phyloP scores from a whole-genome alignment of 2,329 filamentous ascomycete species.

The Zasmidium citrigriseum region DNA sequence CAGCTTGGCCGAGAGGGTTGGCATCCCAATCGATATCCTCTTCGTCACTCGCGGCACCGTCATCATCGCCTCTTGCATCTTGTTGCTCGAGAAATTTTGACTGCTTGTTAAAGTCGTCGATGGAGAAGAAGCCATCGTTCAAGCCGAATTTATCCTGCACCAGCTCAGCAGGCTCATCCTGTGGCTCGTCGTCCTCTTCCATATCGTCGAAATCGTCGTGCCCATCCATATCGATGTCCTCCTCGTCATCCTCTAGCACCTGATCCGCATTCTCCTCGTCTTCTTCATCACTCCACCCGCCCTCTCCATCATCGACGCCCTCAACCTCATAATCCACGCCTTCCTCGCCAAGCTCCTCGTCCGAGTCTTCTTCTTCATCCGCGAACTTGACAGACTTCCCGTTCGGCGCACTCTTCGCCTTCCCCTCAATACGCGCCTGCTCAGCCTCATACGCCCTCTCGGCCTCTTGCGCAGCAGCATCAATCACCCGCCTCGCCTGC shows the following conservation, averaged over 20 bases:
- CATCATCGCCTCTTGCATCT: slow-evolving; percentile 75
- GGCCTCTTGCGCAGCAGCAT: slow-evolving; percentile 59
- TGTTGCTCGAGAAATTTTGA: slow-evolving; percentile 86
- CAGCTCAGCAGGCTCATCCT: slow-evolving; percentile 57
- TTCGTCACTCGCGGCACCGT: slow-evolving; percentile 75
- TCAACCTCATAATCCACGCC: slow-evolving; percentile 38
- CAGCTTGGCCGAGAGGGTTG: slow-evolving; percentile 61
- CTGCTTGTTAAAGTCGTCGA: slow-evolving; percentile 95
- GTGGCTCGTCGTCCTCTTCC: slow-evolving; percentile 45
- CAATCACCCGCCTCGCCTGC: slow-evolving; percentile 82
- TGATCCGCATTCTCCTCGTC: slow-evolving; percentile 29
- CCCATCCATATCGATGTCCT: slow-evolving; percentile 41
- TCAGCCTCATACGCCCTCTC: slow-evolving; percentile 48
- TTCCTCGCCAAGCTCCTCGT: slow-evolving; percentile 36
- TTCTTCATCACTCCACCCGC: slow-evolving; percentile 37
- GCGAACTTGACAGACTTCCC: slow-evolving; percentile 35
- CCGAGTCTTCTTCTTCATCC: slow-evolving; percentile 39
- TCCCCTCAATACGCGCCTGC: slow-evolving; percentile 26
- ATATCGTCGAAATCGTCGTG: slow-evolving; percentile 32
- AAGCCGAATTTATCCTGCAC: slow-evolving; percentile 77
- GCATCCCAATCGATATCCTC: slow-evolving; percentile 86
- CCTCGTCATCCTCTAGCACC: slow-evolving; percentile 39
- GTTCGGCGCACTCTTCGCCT: slow-evolving; percentile 18
- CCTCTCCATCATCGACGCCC: slow-evolving; percentile 38
- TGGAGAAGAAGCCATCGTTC: slow-evolving; percentile 97